Evolutionary conservation across 2,329 filamentous ascomycete species (phyloP).

Genomic region (Cercospora zeina): DNA sequence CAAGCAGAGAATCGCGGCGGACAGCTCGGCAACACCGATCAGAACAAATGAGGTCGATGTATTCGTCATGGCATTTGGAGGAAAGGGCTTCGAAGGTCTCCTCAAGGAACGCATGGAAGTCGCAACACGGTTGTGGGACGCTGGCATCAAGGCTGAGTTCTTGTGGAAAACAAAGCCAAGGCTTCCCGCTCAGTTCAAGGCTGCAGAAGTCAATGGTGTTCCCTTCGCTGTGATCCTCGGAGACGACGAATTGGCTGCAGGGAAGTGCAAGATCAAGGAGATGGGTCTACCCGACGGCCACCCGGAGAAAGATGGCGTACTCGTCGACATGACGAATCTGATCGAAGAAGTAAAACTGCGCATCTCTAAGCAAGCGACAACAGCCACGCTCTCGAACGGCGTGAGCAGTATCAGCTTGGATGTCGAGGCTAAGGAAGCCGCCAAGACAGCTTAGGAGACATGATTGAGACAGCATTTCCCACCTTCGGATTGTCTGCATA

Average conservation of each 20-base stretch:
- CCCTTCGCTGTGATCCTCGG: constrained; percentile 88
- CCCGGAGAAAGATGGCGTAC: constrained; percentile 83
- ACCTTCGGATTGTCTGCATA: constrained; percentile 1
- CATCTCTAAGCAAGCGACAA: constrained; percentile 37
- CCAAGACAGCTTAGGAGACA: constrained; percentile 25
- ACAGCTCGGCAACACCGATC: constrained; percentile 56
- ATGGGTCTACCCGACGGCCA: constrained; percentile 77
- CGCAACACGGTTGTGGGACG: constrained; percentile 75
- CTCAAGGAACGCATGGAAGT: constrained; percentile 82
- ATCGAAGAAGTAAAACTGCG: constrained; percentile 62
- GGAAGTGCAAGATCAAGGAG: constrained; percentile 86
- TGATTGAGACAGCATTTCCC: neutral
- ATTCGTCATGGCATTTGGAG: constrained; percentile 92
- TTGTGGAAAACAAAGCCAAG: constrained; percentile 88
- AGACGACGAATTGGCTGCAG: constrained; percentile 80
- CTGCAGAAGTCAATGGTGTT: constrained; percentile 74
- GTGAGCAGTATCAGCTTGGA: constrained; percentile 31
- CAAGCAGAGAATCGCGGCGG: constrained; percentile 70
- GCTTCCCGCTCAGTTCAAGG: constrained; percentile 85
- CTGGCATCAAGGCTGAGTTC: constrained; percentile 89
- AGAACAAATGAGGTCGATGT: constrained; percentile 79
- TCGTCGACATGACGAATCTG: constrained; percentile 66
- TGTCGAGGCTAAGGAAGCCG: constrained; percentile 27
- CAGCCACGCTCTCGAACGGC: constrained; percentile 26
- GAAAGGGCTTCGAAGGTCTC: constrained; percentile 78